Conservation (phyloP, 768 basidiomycete genomes). For the Hebeloma cylindrosporum region DNA sequence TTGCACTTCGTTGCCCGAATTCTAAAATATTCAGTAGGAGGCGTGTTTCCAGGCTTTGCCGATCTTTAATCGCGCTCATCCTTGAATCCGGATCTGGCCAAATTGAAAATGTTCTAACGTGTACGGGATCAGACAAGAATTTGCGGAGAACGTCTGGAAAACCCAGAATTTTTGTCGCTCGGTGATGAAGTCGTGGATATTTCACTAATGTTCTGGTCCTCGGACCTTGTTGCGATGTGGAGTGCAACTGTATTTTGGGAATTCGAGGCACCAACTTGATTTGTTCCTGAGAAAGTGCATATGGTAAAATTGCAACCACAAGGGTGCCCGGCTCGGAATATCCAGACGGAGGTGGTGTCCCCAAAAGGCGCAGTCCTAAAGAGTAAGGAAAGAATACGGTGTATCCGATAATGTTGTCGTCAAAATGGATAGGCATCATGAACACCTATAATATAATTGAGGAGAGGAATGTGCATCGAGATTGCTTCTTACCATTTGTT, state of each 20-base stretch:
- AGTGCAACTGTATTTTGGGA: not conserved
- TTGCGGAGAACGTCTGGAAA: too few species aligned
- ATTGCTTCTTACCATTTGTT: conserved; percentile 45
- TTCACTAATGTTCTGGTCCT: too few species aligned
- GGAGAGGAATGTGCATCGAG: too few species aligned
- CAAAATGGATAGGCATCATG: conserved; percentile 46
- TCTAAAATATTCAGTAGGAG: conserved; percentile 45
- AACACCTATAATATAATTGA: conserved; percentile 47
- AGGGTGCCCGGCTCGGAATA: conserved; percentile 44
- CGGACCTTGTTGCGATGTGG: too few species aligned
- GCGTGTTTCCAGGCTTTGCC: conserved; percentile 36
- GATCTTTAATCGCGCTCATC: too few species aligned
- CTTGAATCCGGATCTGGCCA: too few species aligned
- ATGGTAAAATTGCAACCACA: conserved; percentile 49
- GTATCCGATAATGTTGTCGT: conserved; percentile 48
- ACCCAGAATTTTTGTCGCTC: too few species aligned
- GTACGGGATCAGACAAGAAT: too few species aligned
- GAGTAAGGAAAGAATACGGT: conserved; percentile 53
- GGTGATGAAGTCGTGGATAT: too few species aligned
- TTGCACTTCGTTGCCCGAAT: too few species aligned
- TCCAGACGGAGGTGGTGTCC: conserved; percentile 30
- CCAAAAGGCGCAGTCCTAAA: conserved; percentile 11
- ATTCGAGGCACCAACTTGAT: conserved; percentile 19
- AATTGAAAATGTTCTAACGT: too few species aligned
- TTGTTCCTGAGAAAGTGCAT: conserved; percentile 37